Conservation (phyloP, 805 yeast species). For the Myxozyma lipomycoides region DNA sequence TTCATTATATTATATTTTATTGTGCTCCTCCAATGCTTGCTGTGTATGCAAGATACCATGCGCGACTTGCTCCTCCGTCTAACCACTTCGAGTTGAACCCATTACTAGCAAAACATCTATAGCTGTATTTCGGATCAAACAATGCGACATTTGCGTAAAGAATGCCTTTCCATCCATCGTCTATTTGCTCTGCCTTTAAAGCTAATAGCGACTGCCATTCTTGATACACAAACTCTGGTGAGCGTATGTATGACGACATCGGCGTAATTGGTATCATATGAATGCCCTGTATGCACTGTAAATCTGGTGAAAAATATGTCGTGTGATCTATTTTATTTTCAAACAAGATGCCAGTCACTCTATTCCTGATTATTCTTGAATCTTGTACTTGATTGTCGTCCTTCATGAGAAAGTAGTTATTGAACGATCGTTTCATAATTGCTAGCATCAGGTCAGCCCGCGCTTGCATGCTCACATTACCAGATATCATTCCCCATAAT, state of each 20-base stretch:
- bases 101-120: constrained; percentile 53
- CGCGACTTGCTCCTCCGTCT: constrained; percentile 80
- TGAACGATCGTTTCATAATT: constrained; percentile 52
- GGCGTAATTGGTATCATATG: constrained; percentile 76
- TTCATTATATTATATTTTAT: no score
- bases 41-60: constrained; percentile 80
- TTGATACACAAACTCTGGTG: constrained; percentile 45
- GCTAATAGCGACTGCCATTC: constrained; percentile 57
- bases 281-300: constrained; percentile 69
- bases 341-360: constrained; percentile 64
- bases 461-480: constrained; percentile 48
- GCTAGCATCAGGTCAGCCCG: constrained; percentile 59
- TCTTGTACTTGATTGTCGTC: constrained; percentile 53
- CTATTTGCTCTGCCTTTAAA: constrained; percentile 41
- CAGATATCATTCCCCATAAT: constrained; percentile 61
- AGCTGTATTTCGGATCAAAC: constrained; percentile 61
- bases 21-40: constrained; percentile 35
- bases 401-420: constrained; percentile 50
- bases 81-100: constrained; percentile 54
- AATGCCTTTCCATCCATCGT: constrained; percentile 60
- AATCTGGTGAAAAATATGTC: constrained; percentile 61
- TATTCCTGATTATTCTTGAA: constrained; percentile 48
- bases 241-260: constrained; percentile 53
- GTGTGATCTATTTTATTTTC: constrained; percentile 72
- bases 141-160: constrained; percentile 72